Evolutionary conservation across 2,329 filamentous ascomycete species (phyloP).

Genomic region (Pezicula neosporulosa): DNA sequence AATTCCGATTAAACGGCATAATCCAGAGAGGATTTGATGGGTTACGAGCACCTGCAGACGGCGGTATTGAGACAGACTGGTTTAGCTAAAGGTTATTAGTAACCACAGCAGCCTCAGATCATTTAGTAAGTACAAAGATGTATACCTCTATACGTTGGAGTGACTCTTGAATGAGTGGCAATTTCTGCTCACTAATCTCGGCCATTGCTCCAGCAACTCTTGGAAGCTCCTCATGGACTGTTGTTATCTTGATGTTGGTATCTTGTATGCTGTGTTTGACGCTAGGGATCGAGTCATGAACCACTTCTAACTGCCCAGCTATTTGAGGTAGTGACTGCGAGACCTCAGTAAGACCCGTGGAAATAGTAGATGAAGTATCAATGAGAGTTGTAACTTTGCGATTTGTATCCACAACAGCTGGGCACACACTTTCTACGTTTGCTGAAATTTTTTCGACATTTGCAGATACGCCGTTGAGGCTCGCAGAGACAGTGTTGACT

Average conservation of each 20-base stretch:
- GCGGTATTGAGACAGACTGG: too few species aligned
- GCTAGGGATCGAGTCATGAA: background rate
- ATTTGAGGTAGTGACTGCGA: background rate
- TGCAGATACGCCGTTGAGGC: too few species aligned
- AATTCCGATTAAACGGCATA: background rate
- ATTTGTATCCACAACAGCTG: too few species aligned
- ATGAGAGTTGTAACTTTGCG: background rate
- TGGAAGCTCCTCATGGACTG: background rate
- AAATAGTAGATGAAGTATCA: background rate
- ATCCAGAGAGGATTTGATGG: too few species aligned
- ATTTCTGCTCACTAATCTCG: background rate
- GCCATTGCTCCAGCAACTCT: background rate
- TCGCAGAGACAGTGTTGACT: background rate
- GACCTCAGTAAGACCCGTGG: background rate
- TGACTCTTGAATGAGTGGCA: too few species aligned
- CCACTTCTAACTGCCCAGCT: background rate
- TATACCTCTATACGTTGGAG: too few species aligned
- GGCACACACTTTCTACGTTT: too few species aligned
- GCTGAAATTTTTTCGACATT: too few species aligned
- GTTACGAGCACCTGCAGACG: too few species aligned
- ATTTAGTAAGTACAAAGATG: too few species aligned
- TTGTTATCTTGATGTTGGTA: background rate
- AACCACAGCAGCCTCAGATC: too few species aligned
- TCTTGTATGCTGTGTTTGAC: background rate
- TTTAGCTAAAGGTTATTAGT: too few species aligned